These are phyloP conservation scores for Podaxis sp. DNA, from an alignment of 768 basidiomycete genomes.

Conservation along the genomic window DNA sequence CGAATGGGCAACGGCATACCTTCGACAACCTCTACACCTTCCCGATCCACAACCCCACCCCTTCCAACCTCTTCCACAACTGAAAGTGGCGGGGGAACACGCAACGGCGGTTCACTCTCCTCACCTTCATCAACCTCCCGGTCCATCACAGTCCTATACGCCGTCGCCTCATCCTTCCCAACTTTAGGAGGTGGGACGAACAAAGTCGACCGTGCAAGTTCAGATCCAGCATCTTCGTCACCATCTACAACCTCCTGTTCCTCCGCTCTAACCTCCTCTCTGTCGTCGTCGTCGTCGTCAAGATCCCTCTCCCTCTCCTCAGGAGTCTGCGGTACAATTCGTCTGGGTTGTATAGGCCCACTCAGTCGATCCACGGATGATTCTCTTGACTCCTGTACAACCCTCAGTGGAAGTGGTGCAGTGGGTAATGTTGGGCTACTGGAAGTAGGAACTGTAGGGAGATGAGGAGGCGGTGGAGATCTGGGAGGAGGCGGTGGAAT, in stretches of 20 bases:
- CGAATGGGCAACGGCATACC: conserved; percentile 16
- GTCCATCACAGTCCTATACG: conserved; percentile 11
- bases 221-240: neutral
- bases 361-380: neutral
- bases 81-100: conserved; percentile 18
- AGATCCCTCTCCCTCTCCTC: conserved; percentile 14
- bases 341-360: conserved; percentile 22
- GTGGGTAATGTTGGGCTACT: neutral
- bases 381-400: neutral
- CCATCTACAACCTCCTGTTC: neutral
- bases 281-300: conserved; percentile 15
- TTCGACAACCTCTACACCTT: conserved; percentile 2
- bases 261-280: neutral
- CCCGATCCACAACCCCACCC: neutral
- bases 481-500: conserved; percentile 7
- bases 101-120: conserved; percentile 26
- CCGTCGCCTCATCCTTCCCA: conserved; percentile 5
- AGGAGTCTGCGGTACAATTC: conserved; percentile 27
- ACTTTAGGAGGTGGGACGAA: conserved; percentile 27
- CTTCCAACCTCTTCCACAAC: neutral
- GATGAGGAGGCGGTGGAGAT: neutral
- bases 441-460: neutral
- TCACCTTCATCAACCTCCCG: conserved; percentile 24
- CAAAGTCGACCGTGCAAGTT: conserved; percentile 22
- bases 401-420: neutral